phyloP scores from a whole-genome alignment of 179 eudicot genomes.

The Nepenthes alata region DNA sequence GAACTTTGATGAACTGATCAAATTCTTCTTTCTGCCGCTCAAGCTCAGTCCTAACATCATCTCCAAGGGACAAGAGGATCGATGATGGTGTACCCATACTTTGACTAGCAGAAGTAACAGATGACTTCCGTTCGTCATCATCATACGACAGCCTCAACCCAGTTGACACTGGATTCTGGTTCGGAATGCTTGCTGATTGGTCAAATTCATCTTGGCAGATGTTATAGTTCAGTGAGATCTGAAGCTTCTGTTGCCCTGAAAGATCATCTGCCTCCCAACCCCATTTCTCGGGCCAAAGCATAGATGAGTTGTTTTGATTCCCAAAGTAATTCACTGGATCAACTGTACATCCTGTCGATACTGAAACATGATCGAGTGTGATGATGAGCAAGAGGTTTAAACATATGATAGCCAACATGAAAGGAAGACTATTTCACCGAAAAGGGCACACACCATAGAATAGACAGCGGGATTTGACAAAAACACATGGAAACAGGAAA shows the following conservation, averaged over 20 bases:
- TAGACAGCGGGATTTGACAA: neutral
- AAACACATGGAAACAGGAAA: too few species aligned
- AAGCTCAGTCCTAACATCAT: constrained; percentile 56
- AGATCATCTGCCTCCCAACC: constrained; percentile 47
- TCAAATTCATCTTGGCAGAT: constrained; percentile 48
- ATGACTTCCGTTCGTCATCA: constrained; percentile 87
- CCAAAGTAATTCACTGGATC: constrained; percentile 70
- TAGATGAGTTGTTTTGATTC: constrained; percentile 38
- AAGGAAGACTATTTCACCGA: too few species aligned
- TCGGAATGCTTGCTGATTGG: constrained; percentile 44
- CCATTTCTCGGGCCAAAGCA: constrained; percentile 46
- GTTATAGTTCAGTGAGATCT: constrained; percentile 51
- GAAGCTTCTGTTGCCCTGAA: constrained; percentile 66
- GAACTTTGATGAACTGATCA: constrained; percentile 58
- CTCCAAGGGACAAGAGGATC: constrained; percentile 48
- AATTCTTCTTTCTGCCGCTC: constrained; percentile 78
- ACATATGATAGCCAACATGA: too few species aligned
- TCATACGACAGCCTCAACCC: constrained; percentile 85
- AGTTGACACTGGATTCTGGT: constrained; percentile 70
- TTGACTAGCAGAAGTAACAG: constrained; percentile 79
- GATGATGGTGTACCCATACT: constrained; percentile 58
- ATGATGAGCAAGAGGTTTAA: too few species aligned
- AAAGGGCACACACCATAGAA: neutral
- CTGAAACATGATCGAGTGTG: constrained; percentile 13
- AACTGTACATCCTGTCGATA: constrained; percentile 49